phyloP scores from a whole-genome alignment of 2,329 filamentous ascomycete species.

The Pseudopithomyces maydicus region DNA sequence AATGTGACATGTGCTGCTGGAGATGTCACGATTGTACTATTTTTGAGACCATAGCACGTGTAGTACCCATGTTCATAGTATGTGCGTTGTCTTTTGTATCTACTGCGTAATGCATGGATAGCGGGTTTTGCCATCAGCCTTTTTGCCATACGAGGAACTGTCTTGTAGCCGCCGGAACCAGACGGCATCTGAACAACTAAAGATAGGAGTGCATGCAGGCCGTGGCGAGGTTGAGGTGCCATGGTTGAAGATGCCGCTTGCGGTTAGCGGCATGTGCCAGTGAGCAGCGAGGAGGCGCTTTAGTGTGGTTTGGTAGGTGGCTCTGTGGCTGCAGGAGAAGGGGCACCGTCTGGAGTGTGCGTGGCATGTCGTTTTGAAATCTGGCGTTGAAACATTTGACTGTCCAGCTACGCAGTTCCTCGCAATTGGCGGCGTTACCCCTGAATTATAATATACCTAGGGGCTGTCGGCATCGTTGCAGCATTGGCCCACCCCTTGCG shows the following conservation, averaged over 20 bases:
- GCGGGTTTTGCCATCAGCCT: slow-evolving; percentile 3
- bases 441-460: neutral
- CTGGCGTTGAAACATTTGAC: slow-evolving; percentile 10
- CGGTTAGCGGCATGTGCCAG: neutral
- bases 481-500: slow-evolving; percentile 1
- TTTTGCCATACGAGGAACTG: too few relatives aligned
- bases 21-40: slow-evolving; percentile 17
- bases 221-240: neutral
- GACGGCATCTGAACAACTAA: neutral
- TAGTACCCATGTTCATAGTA: slow-evolving; percentile 8
- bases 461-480: neutral
- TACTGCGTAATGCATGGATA: slow-evolving; percentile 17
- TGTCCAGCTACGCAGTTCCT: slow-evolving; percentile 4
- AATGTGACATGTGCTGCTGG: neutral
- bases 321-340: slow-evolving; percentile 20
- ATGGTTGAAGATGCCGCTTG: neutral
- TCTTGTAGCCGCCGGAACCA: neutral
- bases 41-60: slow-evolving; percentile 9
- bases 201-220: neutral
- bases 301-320: too few relatives aligned
- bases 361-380: neutral
- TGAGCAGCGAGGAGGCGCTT: too few relatives aligned
- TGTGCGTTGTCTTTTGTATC: slow-evolving; percentile 15
- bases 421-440: neutral
- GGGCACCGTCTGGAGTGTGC: slow-evolving; percentile 17